Evolutionary conservation across 2,329 filamentous ascomycete species (phyloP), one percentile per base, ranked within the genome.

Genomic region (Paracoccidioides lutzii): DNA sequence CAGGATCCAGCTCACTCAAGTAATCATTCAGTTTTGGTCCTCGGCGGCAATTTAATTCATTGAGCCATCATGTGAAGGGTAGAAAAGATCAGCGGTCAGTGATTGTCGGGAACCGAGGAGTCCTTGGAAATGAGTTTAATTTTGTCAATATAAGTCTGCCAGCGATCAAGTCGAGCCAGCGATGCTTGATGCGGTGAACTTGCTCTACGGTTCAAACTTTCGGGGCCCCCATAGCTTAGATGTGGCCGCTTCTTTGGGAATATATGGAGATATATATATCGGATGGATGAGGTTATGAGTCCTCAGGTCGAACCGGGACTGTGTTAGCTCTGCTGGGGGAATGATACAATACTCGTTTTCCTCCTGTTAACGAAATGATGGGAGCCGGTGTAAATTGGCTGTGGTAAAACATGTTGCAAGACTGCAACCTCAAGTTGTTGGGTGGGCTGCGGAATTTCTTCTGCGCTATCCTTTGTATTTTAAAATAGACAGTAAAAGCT

Each of bases 151-250:
- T 85, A 78, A 22, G 22, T 3, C 85, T 85, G 49, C 85, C 81
- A 0, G 87, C 82, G 2, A 87, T 87, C 37, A 81, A 79, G 51
- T 87, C 74, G 0, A 93, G 78, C 88, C 88, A 93, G 67, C 90
- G 93, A 35, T 80, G 78, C 79, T 90, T 86, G 4, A 85, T 78
- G 14, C 80, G 78, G 66, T 89, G 86, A 5, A 90, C 82, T 1
- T 86, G 22, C 87, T 48, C 80, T 72, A 14, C 87, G 79, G 0
- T 85, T 22, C 22, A 22, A 22, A 22, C 22, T 80, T 8, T 79
- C 80, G 0, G 76, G 75, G 56, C 84, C 86, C 64, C 90, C 85
- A 87, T 87, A 93, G 70, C 93, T 93, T n/a, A 93, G 76, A 62
- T 93, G 88, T 0, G 88, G 88, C 66, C 91, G 88, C 60, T 87